Evolutionary conservation across 768 basidiomycete genomes (phyloP).

Genomic region (Amanita inopinata): DNA sequence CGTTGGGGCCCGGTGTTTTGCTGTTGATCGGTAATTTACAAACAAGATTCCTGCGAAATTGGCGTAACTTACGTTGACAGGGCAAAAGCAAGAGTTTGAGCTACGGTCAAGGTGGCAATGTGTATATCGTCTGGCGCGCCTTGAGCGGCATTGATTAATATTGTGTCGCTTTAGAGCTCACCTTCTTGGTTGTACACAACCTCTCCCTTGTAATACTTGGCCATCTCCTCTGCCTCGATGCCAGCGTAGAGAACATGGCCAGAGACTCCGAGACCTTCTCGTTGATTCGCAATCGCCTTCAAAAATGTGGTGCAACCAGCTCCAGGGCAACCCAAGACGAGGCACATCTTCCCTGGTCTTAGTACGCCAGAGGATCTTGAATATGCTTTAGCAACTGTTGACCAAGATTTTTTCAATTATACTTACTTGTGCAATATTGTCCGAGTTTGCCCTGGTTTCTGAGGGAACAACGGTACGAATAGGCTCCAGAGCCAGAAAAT

Average conservation of each 20-base stretch:
- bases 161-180: slow-evolving; percentile 13
- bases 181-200: slow-evolving; percentile 75
- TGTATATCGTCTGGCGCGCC: slow-evolving; percentile 61
- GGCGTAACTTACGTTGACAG: slow-evolving; percentile 39
- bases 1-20: slow-evolving; percentile 66
- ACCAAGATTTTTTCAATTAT: neutral
- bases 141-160: neutral
- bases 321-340: slow-evolving; percentile 76
- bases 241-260: slow-evolving; percentile 82
- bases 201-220: slow-evolving; percentile 67
- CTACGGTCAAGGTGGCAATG: slow-evolving; percentile 73
- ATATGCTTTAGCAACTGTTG: slow-evolving; percentile 3
- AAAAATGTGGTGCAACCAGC: slow-evolving; percentile 84
- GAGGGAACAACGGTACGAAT: slow-evolving; percentile 29
- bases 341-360: slow-evolving; percentile 79
- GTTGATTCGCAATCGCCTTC: slow-evolving; percentile 71
- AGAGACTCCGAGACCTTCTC: slow-evolving; percentile 52
- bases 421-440: slow-evolving; percentile 54
- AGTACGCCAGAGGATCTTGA: slow-evolving; percentile 54
- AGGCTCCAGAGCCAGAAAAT: slow-evolving; percentile 37
- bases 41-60: neutral
- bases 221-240: slow-evolving; percentile 67
- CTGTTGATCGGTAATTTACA: slow-evolving; percentile 15
- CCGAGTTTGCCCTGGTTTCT: slow-evolving; percentile 28
- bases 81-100: slow-evolving; percentile 65